Percentiles rank a stretch among this genome's conserved stretches.
phyloP scores from a whole-genome alignment of 1,284 basidiomycete species.

The Abortiporus biennis region DNA sequence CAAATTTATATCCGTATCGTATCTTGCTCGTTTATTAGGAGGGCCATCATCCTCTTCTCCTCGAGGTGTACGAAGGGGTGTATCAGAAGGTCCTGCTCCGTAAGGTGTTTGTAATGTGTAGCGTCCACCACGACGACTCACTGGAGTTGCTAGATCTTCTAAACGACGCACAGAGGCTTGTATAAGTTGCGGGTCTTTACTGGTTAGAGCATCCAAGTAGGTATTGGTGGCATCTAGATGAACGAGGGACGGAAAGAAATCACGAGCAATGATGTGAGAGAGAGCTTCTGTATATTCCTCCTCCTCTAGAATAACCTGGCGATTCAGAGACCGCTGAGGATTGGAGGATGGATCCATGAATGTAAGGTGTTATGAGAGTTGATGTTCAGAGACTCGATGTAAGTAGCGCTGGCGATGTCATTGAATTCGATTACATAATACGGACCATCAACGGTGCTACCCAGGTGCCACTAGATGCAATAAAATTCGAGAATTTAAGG shows the following conservation, averaged over 20 bases:
- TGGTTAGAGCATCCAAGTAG: constrained; percentile 73
- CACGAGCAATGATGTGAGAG: constrained; percentile 91
- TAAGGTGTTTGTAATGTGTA: constrained; percentile 53
- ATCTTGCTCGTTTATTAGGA: constrained; percentile 47
- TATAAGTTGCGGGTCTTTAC: constrained; percentile 69
- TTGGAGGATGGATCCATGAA: constrained; percentile 11
- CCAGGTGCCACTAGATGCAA: too few relatives aligned
- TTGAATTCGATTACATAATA: too few relatives aligned
- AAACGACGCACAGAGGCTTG: constrained; percentile 68
- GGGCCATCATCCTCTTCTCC: constrained; percentile 22
- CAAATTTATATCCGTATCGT: constrained; percentile 58
- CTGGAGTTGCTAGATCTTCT: constrained; percentile 57
- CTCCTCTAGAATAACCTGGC: constrained; percentile 80
- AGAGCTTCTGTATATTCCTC: constrained; percentile 92
- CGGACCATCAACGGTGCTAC: too few relatives aligned
- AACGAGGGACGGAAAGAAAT: constrained; percentile 93
- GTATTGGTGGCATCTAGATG: constrained; percentile 84
- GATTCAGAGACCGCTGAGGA: constrained; percentile 55
- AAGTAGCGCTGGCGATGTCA: too few relatives aligned
- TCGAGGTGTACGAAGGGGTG: constrained; percentile 48
- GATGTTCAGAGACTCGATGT: too few relatives aligned
- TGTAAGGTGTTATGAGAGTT: too few relatives aligned
- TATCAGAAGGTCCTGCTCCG: constrained; percentile 53
- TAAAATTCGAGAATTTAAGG: too few relatives aligned
- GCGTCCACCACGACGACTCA: constrained; percentile 27